A percentile compares a stretch with the other conserved stretches of the same genome.
Conservation (phyloP, 2,329 filamentous ascomycete species). For the Aspergillus caelatus region DNA sequence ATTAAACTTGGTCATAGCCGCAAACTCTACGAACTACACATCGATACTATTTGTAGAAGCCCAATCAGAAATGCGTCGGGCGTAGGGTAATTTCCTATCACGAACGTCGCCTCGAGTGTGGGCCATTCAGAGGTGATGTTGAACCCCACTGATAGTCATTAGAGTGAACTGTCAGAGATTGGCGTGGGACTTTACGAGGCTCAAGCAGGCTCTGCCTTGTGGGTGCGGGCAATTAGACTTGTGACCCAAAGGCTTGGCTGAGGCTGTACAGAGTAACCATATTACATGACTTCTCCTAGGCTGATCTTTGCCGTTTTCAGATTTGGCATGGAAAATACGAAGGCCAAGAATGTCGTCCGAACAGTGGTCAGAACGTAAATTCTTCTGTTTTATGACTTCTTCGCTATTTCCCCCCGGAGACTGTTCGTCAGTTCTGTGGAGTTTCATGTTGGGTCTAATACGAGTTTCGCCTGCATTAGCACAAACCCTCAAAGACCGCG, state of each 20-base stretch:
- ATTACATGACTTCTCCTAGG: neutral
- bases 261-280: neutral
- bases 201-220: conserved; percentile 7
- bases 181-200: conserved; percentile 7
- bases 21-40: neutral
- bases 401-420: neutral
- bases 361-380: conserved; percentile 1
- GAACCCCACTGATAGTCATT: conserved; percentile 1
- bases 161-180: neutral
- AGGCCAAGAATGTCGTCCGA: neutral
- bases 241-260: neutral
- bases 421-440: neutral
- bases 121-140: neutral
- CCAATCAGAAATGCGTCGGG: neutral
- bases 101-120: neutral
- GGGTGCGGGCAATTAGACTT: conserved; percentile 4
- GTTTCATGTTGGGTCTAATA: neutral
- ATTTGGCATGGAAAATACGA: neutral
- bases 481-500: neutral
- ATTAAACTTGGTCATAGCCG: neutral
- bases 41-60: neutral
- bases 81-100: neutral
- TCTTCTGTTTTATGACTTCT: neutral
- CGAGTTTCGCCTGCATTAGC: neutral
- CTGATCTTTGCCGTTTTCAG: neutral